phyloP scores from a whole-genome alignment of 805 yeast species.

The Suhomyces xylopsoci region DNA sequence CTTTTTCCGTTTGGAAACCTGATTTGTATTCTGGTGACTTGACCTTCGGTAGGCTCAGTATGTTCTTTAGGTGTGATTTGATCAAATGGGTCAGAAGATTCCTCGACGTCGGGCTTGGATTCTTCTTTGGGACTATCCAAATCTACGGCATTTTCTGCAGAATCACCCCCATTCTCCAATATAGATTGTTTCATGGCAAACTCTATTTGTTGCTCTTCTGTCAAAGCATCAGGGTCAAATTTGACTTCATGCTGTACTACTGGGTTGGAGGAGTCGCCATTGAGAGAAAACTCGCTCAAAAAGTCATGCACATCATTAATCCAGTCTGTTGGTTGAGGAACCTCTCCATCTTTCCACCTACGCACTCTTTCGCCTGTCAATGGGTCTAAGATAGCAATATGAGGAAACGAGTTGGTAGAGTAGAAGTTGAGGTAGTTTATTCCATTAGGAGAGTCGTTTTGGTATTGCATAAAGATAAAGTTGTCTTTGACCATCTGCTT shows the following conservation, averaged over 20 bases:
- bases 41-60: conserved; percentile 60
- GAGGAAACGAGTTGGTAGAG: conserved; percentile 71
- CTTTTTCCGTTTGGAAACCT: conserved; percentile 86
- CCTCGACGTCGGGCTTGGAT: conserved; percentile 2
- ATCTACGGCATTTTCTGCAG: conserved; percentile 26
- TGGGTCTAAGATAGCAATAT: conserved; percentile 89
- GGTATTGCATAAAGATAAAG: conserved; percentile 85
- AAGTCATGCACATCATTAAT: conserved; percentile 68
- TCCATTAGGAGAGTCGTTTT: conserved; percentile 73
- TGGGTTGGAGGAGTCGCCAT: conserved; percentile 64
- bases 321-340: conserved; percentile 61
- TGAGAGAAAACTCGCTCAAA: conserved; percentile 59
- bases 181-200: conserved; percentile 70
- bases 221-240: conserved; percentile 60
- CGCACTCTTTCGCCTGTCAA: conserved; percentile 89
- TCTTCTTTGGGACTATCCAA: conserved; percentile 16
- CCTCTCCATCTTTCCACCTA: conserved; percentile 64
- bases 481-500: conserved; percentile 62
- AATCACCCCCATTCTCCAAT: conserved; percentile 23
- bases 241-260: conserved; percentile 55
- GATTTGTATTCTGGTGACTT: conserved; percentile 79
- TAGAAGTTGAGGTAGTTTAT: conserved; percentile 69
- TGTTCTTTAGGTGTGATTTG: conserved; percentile 49
- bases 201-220: conserved; percentile 83
- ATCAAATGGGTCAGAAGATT: conserved; percentile 42